Conservation (phyloP, 306 rosid genomes). For the Aeschynomene evenia region DNA sequence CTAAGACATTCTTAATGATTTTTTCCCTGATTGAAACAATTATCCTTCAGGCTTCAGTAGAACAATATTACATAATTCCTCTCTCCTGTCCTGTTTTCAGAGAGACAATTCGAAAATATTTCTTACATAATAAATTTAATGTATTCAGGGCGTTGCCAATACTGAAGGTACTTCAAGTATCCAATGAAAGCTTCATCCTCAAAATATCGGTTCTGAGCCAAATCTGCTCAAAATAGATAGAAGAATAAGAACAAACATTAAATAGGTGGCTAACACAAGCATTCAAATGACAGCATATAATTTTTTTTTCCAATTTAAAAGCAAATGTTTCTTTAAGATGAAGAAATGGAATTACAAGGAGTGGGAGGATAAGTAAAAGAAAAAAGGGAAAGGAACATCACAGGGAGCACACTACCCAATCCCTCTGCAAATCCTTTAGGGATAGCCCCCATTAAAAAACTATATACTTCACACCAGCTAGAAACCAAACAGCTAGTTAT, state of each 20-base stretch:
- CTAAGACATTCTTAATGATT: neutral
- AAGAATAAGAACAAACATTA: constrained; percentile 9
- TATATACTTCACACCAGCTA: neutral
- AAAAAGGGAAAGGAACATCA: neutral
- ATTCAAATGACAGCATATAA: neutral
- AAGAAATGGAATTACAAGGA: constrained; percentile 6
- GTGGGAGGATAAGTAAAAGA: neutral
- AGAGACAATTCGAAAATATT: constrained; percentile 9
- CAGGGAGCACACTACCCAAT: neutral
- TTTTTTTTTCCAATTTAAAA: neutral
- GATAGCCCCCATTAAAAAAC: neutral
- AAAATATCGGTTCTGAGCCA: constrained; percentile 93
- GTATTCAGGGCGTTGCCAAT: constrained; percentile 96
- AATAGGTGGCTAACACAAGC: neutral
- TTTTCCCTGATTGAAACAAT: constrained; percentile 4
- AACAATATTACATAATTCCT: constrained; percentile 14
- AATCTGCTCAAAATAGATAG: constrained; percentile 47
- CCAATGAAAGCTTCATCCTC: constrained; percentile 98
- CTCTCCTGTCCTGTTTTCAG: neutral
- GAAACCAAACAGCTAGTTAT: neutral
- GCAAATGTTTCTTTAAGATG: neutral
- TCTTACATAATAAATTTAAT: constrained; percentile 82
- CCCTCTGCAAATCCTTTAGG: neutral
- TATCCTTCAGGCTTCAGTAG: neutral
- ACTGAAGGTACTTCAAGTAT: constrained; percentile 89